Percentiles rank a stretch among this genome's conserved stretches.
These are phyloP conservation scores for Penicillium nordicum DNA, from an alignment of 2,329 filamentous ascomycete species.

Conservation along the genomic window DNA sequence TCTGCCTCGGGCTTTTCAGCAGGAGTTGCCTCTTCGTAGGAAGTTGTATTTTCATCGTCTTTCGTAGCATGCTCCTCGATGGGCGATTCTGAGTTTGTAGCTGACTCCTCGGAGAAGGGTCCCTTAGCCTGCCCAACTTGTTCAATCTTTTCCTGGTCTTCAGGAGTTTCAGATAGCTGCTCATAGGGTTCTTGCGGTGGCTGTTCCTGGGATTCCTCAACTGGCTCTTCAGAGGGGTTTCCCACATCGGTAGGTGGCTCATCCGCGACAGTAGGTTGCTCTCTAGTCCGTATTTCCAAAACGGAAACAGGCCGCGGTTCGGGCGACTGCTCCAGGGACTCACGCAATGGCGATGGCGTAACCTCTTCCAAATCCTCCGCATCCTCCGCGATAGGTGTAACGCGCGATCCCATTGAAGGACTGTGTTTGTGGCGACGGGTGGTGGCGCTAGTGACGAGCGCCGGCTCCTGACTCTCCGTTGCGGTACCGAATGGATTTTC, in stretches of 20 bases:
- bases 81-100: conserved; percentile 7
- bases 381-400: conserved; percentile 78
- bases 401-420: conserved; percentile 72
- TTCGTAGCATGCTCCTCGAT: conserved; percentile 6
- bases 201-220: conserved; percentile 4
- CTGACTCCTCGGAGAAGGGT: background rate
- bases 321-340: conserved; percentile 14
- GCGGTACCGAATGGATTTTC: conserved; percentile 19
- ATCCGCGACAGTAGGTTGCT: background rate
- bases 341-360: conserved; percentile 9
- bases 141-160: background rate
- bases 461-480: conserved; percentile 42
- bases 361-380: conserved; percentile 65
- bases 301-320: conserved; percentile 17
- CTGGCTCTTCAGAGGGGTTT: background rate
- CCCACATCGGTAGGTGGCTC: background rate
- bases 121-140: background rate
- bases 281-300: conserved; percentile 2
- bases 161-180: conserved; percentile 1
- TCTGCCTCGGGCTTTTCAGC: conserved; percentile 11
- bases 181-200: background rate
- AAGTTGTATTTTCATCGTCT: conserved; percentile 4
- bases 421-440: conserved; percentile 81
- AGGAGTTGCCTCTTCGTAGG: conserved; percentile 2
- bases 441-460: conserved; percentile 60